phyloP scores from a whole-genome alignment of 208 protist genomes.

The Leishmania braziliensis region DNA sequence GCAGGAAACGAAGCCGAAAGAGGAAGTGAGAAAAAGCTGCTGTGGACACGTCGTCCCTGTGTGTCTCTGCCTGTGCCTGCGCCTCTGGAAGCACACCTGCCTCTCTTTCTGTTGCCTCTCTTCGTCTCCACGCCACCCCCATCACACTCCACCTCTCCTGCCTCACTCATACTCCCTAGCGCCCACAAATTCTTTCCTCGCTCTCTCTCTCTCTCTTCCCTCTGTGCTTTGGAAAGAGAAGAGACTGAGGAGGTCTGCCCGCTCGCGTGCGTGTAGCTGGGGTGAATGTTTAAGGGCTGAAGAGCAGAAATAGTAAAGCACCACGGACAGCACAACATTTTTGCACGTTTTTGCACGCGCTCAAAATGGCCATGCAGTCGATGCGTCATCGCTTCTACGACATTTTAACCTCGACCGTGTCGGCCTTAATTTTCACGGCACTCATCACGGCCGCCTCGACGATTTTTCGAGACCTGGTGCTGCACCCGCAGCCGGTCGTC shows the following conservation, averaged over 20 bases:
- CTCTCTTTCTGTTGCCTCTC: neutral
- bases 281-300: neutral
- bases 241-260: neutral
- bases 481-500: slow-evolving; percentile 32
- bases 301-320: neutral
- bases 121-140: too few species aligned
- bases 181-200: too few species aligned
- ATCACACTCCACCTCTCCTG: too few species aligned
- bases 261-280: neutral
- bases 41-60: too few species aligned
- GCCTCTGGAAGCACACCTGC: neutral
- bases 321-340: too few species aligned
- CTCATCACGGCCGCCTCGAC: slow-evolving; percentile 41
- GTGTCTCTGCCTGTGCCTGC: neutral
- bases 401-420: slow-evolving; percentile 38
- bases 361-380: slow-evolving; percentile 39
- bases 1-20: too few species aligned
- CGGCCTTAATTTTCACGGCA: slow-evolving; percentile 34
- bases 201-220: neutral
- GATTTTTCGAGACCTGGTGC: slow-evolving; percentile 31
- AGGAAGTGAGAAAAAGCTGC: too few species aligned
- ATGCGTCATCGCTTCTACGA: slow-evolving; percentile 46
- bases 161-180: too few species aligned
- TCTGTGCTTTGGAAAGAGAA: neutral
- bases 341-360: too few species aligned